Percentiles rank a stretch among this genome's conserved stretches.
Evolutionary conservation across 2,329 filamentous ascomycete genomes (phyloP).

Genomic region (Oidium heveae): DNA sequence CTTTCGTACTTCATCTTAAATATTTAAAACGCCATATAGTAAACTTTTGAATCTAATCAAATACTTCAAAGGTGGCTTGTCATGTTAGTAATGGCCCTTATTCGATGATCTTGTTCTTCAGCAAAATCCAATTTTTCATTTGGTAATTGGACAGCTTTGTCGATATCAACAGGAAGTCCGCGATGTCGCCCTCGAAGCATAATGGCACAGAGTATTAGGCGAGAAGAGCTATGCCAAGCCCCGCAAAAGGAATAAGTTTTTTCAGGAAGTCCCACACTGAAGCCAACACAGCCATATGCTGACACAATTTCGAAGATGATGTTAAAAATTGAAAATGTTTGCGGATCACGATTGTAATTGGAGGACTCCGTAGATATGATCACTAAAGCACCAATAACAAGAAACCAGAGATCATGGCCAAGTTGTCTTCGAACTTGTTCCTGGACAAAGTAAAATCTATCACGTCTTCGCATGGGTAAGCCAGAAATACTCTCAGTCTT

Average conservation of each 20-base stretch:
- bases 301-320: slow-evolving; percentile 31
- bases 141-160: slow-evolving; percentile 25
- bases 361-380: slow-evolving; percentile 33
- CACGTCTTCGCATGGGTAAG: neutral
- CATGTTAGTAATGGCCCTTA: neutral
- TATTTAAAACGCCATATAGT: no score
- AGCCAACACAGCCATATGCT: slow-evolving; percentile 35
- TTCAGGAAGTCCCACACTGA: slow-evolving; percentile 28
- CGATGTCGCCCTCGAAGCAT: slow-evolving; percentile 30
- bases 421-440: slow-evolving; percentile 36
- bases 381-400: slow-evolving; percentile 31
- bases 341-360: slow-evolving; percentile 25
- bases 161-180: slow-evolving; percentile 29
- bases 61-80: neutral
- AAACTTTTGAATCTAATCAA: no score
- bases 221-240: slow-evolving; percentile 27
- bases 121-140: neutral
- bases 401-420: slow-evolving; percentile 41
- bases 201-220: slow-evolving; percentile 30
- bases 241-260: slow-evolving; percentile 29
- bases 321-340: slow-evolving; percentile 31
- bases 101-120: slow-evolving; percentile 2
- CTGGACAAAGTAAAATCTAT: slow-evolving; percentile 6
- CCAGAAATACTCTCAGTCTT: neutral
- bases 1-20: no score